Evolutionary conservation across 179 eudicot species (phyloP).

Genomic region (Spergularia azorica): DNA sequence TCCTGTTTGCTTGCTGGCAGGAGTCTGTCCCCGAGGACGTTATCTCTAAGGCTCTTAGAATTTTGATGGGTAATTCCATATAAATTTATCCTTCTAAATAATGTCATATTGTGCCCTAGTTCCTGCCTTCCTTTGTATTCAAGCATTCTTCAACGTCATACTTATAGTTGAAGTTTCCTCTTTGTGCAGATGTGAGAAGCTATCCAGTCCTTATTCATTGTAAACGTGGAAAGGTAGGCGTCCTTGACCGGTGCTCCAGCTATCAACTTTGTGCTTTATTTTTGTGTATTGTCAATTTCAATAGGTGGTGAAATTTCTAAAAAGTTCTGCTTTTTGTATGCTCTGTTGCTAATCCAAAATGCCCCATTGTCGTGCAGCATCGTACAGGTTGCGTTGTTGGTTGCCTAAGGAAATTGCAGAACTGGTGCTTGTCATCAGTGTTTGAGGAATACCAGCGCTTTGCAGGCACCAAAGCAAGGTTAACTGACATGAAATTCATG

Average conservation of each 20-base stretch:
- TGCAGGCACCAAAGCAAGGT: constrained; percentile 76
- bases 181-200: constrained; percentile 63
- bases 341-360: not conserved
- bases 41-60: constrained; percentile 69
- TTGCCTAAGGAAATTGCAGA: constrained; percentile 79
- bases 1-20: constrained; percentile 43
- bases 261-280: not conserved
- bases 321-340: not conserved
- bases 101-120: not conserved
- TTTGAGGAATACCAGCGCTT: constrained; percentile 80
- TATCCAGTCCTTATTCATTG: constrained; percentile 82
- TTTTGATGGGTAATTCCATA: constrained; percentile 59
- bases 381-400: constrained; percentile 93
- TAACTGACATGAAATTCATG: constrained; percentile 67
- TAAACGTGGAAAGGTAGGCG: constrained; percentile 81
- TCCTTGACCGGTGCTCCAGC: not conserved
- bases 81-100: not conserved
- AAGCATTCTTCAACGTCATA: not conserved
- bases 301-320: no score
- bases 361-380: constrained; percentile 50
- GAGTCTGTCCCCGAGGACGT: constrained; percentile 87
- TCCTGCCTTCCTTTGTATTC: not conserved
- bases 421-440: constrained; percentile 78
- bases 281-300: not conserved
- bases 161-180: constrained; percentile 10